Evolutionary conservation across 805 yeast genomes (phyloP).

Genomic region (Candida parachauliodes): DNA sequence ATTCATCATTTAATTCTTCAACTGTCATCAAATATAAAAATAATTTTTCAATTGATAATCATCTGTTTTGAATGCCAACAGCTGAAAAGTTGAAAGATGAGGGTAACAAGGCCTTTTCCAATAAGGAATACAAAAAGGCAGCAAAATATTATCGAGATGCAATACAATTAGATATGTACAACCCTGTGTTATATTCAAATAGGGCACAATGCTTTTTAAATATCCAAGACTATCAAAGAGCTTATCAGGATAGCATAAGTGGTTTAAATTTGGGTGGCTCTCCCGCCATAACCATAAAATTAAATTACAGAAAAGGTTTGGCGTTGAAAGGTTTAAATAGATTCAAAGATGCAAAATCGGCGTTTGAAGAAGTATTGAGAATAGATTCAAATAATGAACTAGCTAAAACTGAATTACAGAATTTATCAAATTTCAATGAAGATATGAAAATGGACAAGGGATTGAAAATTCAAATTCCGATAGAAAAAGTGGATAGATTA

Average conservation of each 20-base stretch:
- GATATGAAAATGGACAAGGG: not conserved
- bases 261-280: slow-evolving; percentile 41
- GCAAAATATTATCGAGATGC: slow-evolving; percentile 55
- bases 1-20: slow-evolving; percentile 64
- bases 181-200: slow-evolving; percentile 62
- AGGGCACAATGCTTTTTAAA: slow-evolving; percentile 64
- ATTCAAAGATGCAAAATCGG: slow-evolving; percentile 19
- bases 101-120: slow-evolving; percentile 55
- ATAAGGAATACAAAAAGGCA: slow-evolving; percentile 47
- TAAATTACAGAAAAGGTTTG: slow-evolving; percentile 49
- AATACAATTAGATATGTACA: slow-evolving; percentile 41
- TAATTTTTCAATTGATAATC: not conserved
- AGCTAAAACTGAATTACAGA: slow-evolving; percentile 35
- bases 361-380: slow-evolving; percentile 33
- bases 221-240: slow-evolving; percentile 45
- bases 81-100: slow-evolving; percentile 31
- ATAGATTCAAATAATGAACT: slow-evolving; percentile 40
- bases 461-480: slow-evolving; percentile 21
- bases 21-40: slow-evolving; percentile 1
- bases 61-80: slow-evolving; percentile 8
- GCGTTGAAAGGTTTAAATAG: slow-evolving; percentile 31
- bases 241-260: slow-evolving; percentile 44
- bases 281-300: slow-evolving; percentile 38
- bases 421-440: slow-evolving; percentile 7
- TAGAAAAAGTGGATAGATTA: slow-evolving; percentile 41